Evolutionary conservation across 805 yeast species (phyloP), one percentile per base, ranked within the genome.

Genomic region (Wickerhamomyces rabaulensis): DNA sequence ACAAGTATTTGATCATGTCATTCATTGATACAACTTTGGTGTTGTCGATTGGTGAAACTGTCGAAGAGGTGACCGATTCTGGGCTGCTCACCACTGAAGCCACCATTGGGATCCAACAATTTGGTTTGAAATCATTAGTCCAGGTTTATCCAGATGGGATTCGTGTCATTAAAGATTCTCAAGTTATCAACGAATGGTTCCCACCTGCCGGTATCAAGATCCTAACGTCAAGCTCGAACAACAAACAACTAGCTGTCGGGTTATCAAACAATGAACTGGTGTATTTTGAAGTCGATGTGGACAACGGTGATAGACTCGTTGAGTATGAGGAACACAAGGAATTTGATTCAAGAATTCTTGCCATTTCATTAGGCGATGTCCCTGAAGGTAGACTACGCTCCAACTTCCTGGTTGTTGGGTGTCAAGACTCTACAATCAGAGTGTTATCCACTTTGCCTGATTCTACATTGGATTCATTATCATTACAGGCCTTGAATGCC

Each of bases 131-230:
- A 4, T 78, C 92, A 0, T 61, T 90, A 0, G 76, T 84, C 6
- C 99, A 92, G 61, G 73, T 92, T 2, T 86, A 87, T 60, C 53
- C 79, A 0, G 73, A 78, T 50, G 96, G 94, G 5, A 68, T 92
- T 20, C 71, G 84, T 15, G 88, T 85, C 54, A 67, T 84, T 3
- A 57, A 62, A 35, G 52, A 61, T 47, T 54, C 55, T 4, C 15
- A 48, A 19, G n/a, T 55, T 9, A 36, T 41, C 2, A 52, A 35
- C 13, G 84, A 84, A 51, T 94, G 98, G 98, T 69, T 64, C 25
- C 88, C 96, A 1, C 95, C 97, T 0, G 80, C 83, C 0, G 95
- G 94, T 3, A 77, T 82, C 19, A 69, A 75, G 21, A 73, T 94
- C 36, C 56, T 76, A 0, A 66, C 70, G n/a, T 83, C 88, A 0